Base-by-base conservation (phyloP, 495 filamentous ascomycete genomes). In the Aspergillus incahuasiensis region DNA sequence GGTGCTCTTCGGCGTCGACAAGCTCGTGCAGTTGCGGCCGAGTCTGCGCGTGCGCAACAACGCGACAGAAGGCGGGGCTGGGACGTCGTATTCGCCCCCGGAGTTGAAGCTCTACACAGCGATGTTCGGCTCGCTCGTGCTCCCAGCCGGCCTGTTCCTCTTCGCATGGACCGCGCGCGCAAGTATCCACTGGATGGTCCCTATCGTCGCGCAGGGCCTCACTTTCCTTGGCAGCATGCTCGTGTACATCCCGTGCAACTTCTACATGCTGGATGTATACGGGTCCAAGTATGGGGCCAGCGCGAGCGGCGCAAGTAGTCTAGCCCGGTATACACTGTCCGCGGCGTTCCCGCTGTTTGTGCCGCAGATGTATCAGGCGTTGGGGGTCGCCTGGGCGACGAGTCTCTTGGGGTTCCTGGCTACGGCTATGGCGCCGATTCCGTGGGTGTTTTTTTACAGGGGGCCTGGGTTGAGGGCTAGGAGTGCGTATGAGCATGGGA, bases 101-200 rank as follows among this genome's bases (percentile, higher is more conserved):
- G 90, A 95, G 63, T 85, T 87, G 13, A 85, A 83, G 47, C 84
- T 89, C n/a, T 75, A 75, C 34, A 74, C 87, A 12, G 81, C 90
- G 56, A 83, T 77, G 51, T 72, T 92, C 22, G 88, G 84, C 5
- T 73, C 83, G 0, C 65, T 90, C 6, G 67, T 87, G 1, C 78
- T 84, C 0, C 82, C 89, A 0, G 68, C 86, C 22, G 88, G 88
- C 38, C 82, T 90, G 62, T 71, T 94, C 4, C 79, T 78, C 67
- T 95, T 95, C 64, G 79, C 82, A 9, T 91, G 88, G 89, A 95
- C 90, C 0, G 87, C 82, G 30, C 75, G 80, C 0, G 85, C 87
- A 0, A 72, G 72, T 0, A 85, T 92, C 25, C 90, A 88, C 64
- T 90, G 87, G 83, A 79, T 85, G 16, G 73, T 82, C 42, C 86